Evolutionary conservation across 345 rosid species (phyloP).

Genomic region (Trapa incisa): DNA sequence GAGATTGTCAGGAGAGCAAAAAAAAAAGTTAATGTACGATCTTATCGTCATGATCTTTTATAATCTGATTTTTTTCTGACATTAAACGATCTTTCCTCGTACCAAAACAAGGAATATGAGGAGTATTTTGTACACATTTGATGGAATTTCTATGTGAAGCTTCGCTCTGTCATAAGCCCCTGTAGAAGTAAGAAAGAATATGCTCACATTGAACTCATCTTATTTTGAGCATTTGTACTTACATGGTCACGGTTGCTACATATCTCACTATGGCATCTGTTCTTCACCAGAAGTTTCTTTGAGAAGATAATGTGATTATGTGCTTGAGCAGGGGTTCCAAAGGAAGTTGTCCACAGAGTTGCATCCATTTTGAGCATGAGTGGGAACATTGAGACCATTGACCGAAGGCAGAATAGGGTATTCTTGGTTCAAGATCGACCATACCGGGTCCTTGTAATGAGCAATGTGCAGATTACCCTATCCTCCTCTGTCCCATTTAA

Average conservation of each 20-base stretch:
- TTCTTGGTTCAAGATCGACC: conserved; percentile 53
- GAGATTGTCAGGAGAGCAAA: no score
- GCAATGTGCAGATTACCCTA: not conserved
- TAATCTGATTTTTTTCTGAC: not conserved
- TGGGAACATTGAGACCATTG: conserved; percentile 33
- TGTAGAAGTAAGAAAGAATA: not conserved
- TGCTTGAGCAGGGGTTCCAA: conserved; percentile 53
- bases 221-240: not conserved
- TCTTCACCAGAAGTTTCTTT: not conserved
- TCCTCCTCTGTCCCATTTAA: not conserved
- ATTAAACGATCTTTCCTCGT: not conserved
- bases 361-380: conserved; percentile 39
- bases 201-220: not conserved
- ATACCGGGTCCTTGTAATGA: conserved; percentile 29
- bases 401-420: conserved; percentile 39
- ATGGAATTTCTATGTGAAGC: not conserved
- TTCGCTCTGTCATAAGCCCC: not conserved
- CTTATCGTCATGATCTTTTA: no score
- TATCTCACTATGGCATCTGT: not conserved
- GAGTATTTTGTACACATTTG: not conserved
- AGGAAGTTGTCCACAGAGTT: conserved; percentile 73
- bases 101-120: not conserved
- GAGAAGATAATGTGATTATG: not conserved
- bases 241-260: not conserved
- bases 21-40: no score